These are phyloP conservation scores for Jamesozyma gamospora DNA, from an alignment of 805 yeast genomes.

Conservation along the genomic window DNA sequence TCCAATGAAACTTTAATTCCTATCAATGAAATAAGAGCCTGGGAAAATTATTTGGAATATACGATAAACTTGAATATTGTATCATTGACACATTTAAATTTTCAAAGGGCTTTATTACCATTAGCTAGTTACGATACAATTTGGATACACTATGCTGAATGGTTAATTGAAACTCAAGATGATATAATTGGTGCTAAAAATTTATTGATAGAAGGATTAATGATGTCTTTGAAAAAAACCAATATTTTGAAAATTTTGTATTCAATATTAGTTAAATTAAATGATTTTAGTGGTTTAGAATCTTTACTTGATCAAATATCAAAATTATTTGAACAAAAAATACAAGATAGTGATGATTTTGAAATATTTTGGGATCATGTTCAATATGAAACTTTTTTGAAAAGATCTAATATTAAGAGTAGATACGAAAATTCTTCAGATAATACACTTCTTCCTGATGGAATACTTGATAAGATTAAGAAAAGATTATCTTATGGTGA, in stretches of 20 bases:
- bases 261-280: slow-evolving; percentile 12
- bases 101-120: slow-evolving; percentile 26
- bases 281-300: slow-evolving; percentile 14
- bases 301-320: slow-evolving; percentile 9
- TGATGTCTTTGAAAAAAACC: slow-evolving; percentile 16
- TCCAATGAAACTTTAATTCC: slow-evolving; percentile 22
- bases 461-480: slow-evolving; percentile 10
- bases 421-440: slow-evolving; percentile 10
- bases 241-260: slow-evolving; percentile 17
- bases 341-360: slow-evolving; percentile 19
- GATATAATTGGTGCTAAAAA: slow-evolving; percentile 20
- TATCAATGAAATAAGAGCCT: slow-evolving; percentile 15
- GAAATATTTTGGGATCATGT: slow-evolving; percentile 26
- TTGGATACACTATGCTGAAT: slow-evolving; percentile 26
- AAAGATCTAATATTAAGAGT: slow-evolving; percentile 9
- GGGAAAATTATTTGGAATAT: slow-evolving; percentile 24
- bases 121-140: slow-evolving; percentile 24
- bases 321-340: slow-evolving; percentile 8
- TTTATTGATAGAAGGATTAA: slow-evolving; percentile 15
- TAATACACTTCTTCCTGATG: slow-evolving; percentile 4
- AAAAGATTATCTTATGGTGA: slow-evolving; percentile 13
- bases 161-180: slow-evolving; percentile 17
- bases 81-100: slow-evolving; percentile 18
- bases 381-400: slow-evolving; percentile 17
- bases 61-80: slow-evolving; percentile 16